Base-by-base conservation (phyloP, 805 yeast species). In the Starmerella etchellsii region DNA sequence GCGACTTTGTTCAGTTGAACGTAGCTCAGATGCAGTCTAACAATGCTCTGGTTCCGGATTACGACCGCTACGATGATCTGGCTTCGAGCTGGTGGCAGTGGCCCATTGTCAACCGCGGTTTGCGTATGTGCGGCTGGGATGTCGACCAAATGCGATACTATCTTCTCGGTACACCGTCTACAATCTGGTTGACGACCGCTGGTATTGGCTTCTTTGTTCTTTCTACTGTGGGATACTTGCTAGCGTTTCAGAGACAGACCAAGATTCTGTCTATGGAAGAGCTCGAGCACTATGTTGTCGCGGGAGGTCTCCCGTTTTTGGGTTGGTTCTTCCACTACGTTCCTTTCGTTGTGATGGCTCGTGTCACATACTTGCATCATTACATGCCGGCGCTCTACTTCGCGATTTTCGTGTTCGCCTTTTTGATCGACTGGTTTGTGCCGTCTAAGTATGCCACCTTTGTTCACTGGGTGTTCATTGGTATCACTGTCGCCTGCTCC, bases 321-420 rank as follows among this genome's bases (percentile, higher is more conserved):
- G 94, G 95, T 10, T 88, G 96, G 96, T 69, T 76, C 32, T 67
- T 84, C 54, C 96, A 88, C 62, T 88, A 68, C 62, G 57, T 81
- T 54, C 97, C 98, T 26, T 88, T 88, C 63, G 73, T 80, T 25
- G 63, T 84, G 44, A 88, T 88, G 98, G 85, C 93, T 11, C 81
- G 98, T 67, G 96, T 91, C 42, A 85, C 94, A 2, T 88, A 91
- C 59, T 91, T 88, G 26, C 98, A 88, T 63, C 98, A 88, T 61
- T 88, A 88, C 62, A 73, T 85, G 51, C 98, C 98, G 13, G 95
- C 97, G 1, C 70, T 87, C 48, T 88, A 81, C 64, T 88, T 88
- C 66, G 97, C 97, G 37, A 78, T 85, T 67, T 65, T 87, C 49
- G 78, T 83, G 24, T 68, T 75, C 51, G 74, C 73, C 42, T 81